These are phyloP conservation scores for Rutstroemia sydowiana DNA, from an alignment of 2,329 filamentous ascomycete species.

Conservation along the genomic window DNA sequence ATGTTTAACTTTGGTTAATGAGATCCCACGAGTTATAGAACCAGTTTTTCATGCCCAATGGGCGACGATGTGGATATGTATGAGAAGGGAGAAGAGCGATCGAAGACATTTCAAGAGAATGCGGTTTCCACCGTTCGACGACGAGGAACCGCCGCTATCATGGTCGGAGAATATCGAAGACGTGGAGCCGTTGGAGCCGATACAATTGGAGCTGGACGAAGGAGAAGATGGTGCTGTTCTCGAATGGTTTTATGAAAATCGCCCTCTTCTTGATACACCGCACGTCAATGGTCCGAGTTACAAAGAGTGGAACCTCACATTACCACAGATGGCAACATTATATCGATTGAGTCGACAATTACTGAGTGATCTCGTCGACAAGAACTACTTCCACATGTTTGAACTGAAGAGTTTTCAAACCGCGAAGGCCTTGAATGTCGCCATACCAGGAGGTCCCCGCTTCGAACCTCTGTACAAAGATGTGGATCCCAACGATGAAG, in stretches of 20 bases:
- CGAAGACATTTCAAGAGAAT: conserved; percentile 95
- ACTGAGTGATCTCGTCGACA: conserved; percentile 84
- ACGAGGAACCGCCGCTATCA: conserved; percentile 93
- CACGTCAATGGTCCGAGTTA: conserved; percentile 97
- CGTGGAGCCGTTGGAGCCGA: conserved; percentile 92
- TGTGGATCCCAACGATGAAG: conserved; percentile 96
- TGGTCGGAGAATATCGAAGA: conserved; percentile 99
- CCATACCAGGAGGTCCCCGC: conserved; percentile 91
- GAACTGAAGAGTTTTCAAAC: conserved; percentile 92
- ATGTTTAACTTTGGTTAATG: conserved; percentile 93
- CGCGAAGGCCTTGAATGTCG: conserved; percentile 93
- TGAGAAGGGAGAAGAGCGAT: conserved; percentile 97
- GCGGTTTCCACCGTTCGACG: conserved; percentile 97
- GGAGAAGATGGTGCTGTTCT: conserved; percentile 84
- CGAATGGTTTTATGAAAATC: conserved; percentile 97
- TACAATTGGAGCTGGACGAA: conserved; percentile 97
- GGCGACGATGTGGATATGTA: conserved; percentile 99
- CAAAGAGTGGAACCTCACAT: conserved; percentile 84
- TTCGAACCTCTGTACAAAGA: conserved; percentile 98
- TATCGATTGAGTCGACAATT: conserved; percentile 88
- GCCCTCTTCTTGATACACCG: conserved; percentile 79
- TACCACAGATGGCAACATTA: conserved; percentile 93
- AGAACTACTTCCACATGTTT: conserved; percentile 98
- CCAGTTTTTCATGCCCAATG: conserved; percentile 97
- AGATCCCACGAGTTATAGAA: conserved; percentile 92